Conservation (phyloP, 2,329 filamentous ascomycete species). For the Penicillium hordei region DNA sequence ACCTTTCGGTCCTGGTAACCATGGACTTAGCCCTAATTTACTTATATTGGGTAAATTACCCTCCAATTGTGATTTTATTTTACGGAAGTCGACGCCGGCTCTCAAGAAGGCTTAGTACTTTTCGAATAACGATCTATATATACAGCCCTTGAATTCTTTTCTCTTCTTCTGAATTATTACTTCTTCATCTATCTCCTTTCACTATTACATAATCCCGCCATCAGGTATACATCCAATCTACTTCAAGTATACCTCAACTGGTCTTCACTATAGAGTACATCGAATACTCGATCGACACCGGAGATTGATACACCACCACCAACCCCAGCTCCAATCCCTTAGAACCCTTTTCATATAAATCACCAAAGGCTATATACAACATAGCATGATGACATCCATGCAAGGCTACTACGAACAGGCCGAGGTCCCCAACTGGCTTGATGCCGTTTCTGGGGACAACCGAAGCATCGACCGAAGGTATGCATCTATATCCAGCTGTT, state of each 20-base stretch:
- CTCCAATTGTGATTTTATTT: neutral
- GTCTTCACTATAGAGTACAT: neutral
- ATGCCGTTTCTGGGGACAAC: neutral
- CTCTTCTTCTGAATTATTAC: neutral
- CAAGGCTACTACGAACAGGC: neutral
- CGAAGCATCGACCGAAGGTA: slow-evolving; percentile 1
- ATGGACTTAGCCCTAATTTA: neutral
- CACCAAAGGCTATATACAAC: neutral
- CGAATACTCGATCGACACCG: neutral
- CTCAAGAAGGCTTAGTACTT: neutral
- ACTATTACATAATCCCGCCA: neutral
- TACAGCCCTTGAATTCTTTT: neutral
- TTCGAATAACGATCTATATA: neutral
- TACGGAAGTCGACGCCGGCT: neutral
- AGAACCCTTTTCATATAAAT: neutral
- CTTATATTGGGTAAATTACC: neutral
- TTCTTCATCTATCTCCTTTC: neutral
- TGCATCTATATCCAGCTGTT: neutral
- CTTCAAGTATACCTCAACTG: neutral
- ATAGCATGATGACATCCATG: slow-evolving; percentile 1
- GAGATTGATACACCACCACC: neutral
- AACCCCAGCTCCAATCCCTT: neutral
- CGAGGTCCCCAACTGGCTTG: neutral
- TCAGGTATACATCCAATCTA: neutral
- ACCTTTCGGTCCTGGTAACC: neutral